Conservation (phyloP, 2,329 filamentous ascomycete species). For the Remersonia thermophila region DNA sequence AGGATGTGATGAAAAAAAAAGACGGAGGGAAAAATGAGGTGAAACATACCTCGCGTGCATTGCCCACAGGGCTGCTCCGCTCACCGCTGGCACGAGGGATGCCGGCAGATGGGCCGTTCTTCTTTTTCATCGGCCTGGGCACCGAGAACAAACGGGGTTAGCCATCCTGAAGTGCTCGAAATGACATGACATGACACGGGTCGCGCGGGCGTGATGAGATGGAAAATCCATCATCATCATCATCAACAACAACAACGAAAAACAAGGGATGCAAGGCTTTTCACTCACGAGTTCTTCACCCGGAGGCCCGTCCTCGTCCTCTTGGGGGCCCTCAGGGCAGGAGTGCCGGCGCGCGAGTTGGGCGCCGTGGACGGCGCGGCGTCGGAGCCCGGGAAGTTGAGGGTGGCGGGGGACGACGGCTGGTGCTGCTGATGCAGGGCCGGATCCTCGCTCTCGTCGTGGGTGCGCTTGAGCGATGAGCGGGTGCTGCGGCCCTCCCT, state of each 20-base stretch:
- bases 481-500: constrained; percentile 33
- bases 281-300: constrained; percentile 58
- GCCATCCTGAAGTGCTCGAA: no score
- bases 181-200: no score
- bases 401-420: constrained; percentile 36
- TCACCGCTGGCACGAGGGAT: constrained; percentile 54
- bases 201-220: no score
- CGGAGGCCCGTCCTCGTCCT: constrained; percentile 49
- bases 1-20: constrained; percentile 2
- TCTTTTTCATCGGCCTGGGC: constrained; percentile 63
- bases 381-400: constrained; percentile 36
- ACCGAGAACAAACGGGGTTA: background rate
- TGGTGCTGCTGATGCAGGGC: constrained; percentile 13
- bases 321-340: constrained; percentile 44
- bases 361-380: constrained; percentile 31
- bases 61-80: constrained; percentile 48
- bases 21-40: constrained; percentile 1
- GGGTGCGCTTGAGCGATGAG: constrained; percentile 37
- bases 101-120: constrained; percentile 54
- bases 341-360: constrained; percentile 49
- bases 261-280: background rate
- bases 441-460: constrained; percentile 40
- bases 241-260: no score
- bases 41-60: constrained; percentile 42
- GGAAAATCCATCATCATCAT: no score